Percentiles rank a stretch among this genome's conserved stretches.
phyloP scores from a whole-genome alignment of 2,329 filamentous ascomycete species.

The Aureobasidium sp. region DNA sequence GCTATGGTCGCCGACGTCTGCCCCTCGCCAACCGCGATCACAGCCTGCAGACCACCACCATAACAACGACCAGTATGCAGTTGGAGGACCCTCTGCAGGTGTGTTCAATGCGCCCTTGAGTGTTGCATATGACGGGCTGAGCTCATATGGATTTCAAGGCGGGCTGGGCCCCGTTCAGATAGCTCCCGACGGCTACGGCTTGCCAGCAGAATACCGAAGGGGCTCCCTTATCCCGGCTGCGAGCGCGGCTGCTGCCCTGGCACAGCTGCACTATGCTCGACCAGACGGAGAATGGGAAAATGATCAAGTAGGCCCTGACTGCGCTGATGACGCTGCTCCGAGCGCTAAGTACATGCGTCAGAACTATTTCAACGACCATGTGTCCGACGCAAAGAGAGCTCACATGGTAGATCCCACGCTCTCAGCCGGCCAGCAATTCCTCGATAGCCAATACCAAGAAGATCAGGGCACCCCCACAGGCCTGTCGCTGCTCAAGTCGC shows the following conservation, averaged over 20 bases:
- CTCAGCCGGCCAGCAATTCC: slow-evolving; percentile 19
- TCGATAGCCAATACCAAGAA: slow-evolving; percentile 18
- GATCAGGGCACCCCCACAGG: slow-evolving; percentile 8
- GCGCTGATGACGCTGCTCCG: slow-evolving; percentile 13
- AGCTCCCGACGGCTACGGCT: slow-evolving; percentile 21
- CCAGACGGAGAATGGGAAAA: slow-evolving; percentile 71
- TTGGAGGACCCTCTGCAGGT: slow-evolving; percentile 29
- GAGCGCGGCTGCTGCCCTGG: slow-evolving; percentile 77
- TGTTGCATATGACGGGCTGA: slow-evolving; percentile 26
- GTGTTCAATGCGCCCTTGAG: slow-evolving; percentile 28
- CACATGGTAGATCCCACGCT: slow-evolving; percentile 18
- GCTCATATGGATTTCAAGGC: slow-evolving; percentile 28
- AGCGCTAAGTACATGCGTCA: slow-evolving; percentile 20
- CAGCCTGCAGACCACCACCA: slow-evolving; percentile 20
- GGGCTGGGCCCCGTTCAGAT: slow-evolving; percentile 21
- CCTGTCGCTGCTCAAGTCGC: slow-evolving; percentile 70
- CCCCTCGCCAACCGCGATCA: slow-evolving; percentile 14
- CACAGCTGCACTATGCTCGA: slow-evolving; percentile 75
- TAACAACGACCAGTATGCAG: slow-evolving; percentile 21
- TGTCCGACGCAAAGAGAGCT: slow-evolving; percentile 17
- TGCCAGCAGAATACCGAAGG: slow-evolving; percentile 60
- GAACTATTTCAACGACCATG: slow-evolving; percentile 37
- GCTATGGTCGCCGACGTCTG: slow-evolving; percentile 20
- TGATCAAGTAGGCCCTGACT: slow-evolving; percentile 55
- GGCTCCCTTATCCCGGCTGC: slow-evolving; percentile 59